Evolutionary conservation across 2,329 filamentous ascomycete species (phyloP), one percentile per base, ranked within the genome.

Genomic region (Aurifilum marmelostoma): DNA sequence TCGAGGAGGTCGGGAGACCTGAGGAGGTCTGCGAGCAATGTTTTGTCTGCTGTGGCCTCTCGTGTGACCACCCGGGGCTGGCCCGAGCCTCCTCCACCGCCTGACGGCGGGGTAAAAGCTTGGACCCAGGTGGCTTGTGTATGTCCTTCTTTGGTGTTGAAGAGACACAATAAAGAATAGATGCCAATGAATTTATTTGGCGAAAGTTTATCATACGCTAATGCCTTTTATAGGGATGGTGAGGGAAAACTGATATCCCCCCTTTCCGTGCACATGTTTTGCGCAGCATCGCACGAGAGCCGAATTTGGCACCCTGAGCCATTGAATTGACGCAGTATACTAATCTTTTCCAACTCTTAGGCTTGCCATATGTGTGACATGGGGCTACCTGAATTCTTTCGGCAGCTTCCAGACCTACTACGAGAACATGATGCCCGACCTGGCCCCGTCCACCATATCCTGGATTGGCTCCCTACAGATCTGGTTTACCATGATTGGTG

Each of bases 351-450:
- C 2, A 2, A 32, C 76, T 52, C 75, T 72, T 0, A 82, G 84
- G 73, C 70, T 84, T 3, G 77, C 81, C 34, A 77, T 84, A 52
- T 81, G 81, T 76, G 82, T 82, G 66, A 84, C 83, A 3, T 84
- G 83, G 83, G 85, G 85, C 43, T 83, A 83, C 72, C 79, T 84
- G 66, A 85, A 85, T 75, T 84, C 83, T 0, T 87, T 85, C 65
- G 83, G 84, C n/a, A 78, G 83, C 39, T 87, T 85, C 73, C 84
- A 87, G 68, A 75, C 81, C 2, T 86, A 86, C 76, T 86, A 86
- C 74, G 77, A 76, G 16, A 73, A 78, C 21, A 73, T 75, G 4
- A 78, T 83, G 3, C 73, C 73, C 8, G 80, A 79, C 0, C 43
- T 43, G 21, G 21, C 50, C 16, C 75, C 81, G 0, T 83, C 82